A percentile compares a stretch with the other conserved stretches of the same genome.
Conservation (phyloP, 2,329 filamentous ascomycete species). For the Rhynchosporium agropyri region DNA sequence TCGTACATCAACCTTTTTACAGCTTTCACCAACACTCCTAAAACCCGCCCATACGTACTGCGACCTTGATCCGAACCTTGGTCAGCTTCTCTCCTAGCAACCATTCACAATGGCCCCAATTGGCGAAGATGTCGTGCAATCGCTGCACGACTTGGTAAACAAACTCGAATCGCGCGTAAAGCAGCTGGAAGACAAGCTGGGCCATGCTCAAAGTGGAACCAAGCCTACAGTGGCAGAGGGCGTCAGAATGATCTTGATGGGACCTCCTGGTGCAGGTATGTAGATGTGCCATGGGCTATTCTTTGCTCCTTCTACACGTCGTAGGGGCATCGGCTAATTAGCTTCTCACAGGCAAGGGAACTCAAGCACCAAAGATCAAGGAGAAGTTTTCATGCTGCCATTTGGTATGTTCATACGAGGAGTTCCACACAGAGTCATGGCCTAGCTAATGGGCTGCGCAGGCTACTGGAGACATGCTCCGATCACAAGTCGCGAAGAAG, state of each 20-base stretch:
- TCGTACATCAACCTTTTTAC: constrained; percentile 14
- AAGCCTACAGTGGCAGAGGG: constrained; percentile 62
- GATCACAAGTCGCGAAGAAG: constrained; percentile 97
- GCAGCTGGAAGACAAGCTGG: constrained; percentile 76
- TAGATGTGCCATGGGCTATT: constrained; percentile 32
- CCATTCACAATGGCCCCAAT: constrained; percentile 78
- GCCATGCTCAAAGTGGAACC: constrained; percentile 53
- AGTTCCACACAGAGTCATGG: constrained; percentile 20
- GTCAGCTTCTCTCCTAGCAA: constrained; percentile 31
- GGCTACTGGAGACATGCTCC: constrained; percentile 99
- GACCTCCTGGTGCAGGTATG: constrained; percentile 94
- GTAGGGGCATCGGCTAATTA: constrained; percentile 34
- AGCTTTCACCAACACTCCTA: constrained; percentile 16
- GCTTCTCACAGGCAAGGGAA: constrained; percentile 81
- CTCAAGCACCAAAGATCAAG: constrained; percentile 96
- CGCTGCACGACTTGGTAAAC: constrained; percentile 81
- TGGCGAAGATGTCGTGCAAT: constrained; percentile 76
- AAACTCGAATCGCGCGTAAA: constrained; percentile 85
- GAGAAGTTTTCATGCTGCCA: constrained; percentile 98
- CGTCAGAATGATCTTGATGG: constrained; percentile 95
- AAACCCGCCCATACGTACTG: constrained; percentile 16
- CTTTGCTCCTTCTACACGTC: constrained; percentile 9
- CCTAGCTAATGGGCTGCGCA: constrained; percentile 46
- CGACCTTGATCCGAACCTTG: constrained; percentile 33
- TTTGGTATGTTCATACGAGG: constrained; percentile 63